Evolutionary conservation across 371 early-diverging fungal species (phyloP).

Genomic region (Smittium culicis): DNA sequence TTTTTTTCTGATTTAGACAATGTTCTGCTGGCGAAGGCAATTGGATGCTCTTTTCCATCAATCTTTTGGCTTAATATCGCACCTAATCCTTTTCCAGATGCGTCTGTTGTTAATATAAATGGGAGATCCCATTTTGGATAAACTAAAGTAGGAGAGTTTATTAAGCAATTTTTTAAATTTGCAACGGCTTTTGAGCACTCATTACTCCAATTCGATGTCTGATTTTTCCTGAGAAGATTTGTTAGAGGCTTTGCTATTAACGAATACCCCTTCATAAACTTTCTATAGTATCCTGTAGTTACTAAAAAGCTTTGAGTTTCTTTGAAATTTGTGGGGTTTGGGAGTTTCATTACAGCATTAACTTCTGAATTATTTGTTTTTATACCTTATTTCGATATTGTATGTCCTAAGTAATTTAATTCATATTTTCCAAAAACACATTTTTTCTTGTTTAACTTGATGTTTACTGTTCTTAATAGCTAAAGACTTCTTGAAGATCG

Average conservation of each 20-base stretch:
- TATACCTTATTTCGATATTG: slow-evolving; percentile 8
- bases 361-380: slow-evolving; percentile 13
- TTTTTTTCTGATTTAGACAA: slow-evolving; percentile 11
- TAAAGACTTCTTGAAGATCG: slow-evolving; percentile 6
- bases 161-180: slow-evolving; percentile 6
- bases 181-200: slow-evolving; percentile 11
- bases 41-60: neutral
- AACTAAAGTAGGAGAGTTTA: slow-evolving; percentile 11
- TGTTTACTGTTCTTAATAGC: slow-evolving; percentile 12
- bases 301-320: slow-evolving; percentile 21
- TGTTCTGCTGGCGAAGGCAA: slow-evolving; percentile 10
- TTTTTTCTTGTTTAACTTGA: slow-evolving; percentile 20
- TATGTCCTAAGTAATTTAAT: slow-evolving; percentile 11
- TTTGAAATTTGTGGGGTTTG: slow-evolving; percentile 14
- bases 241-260: slow-evolving; percentile 18
- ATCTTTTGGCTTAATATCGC: slow-evolving; percentile 20
- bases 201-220: neutral
- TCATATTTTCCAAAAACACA: slow-evolving; percentile 8
- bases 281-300: slow-evolving; percentile 19
- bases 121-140: slow-evolving; percentile 9
- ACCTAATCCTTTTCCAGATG: slow-evolving; percentile 31
- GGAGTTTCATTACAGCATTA: slow-evolving; percentile 13
- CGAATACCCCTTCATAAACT: slow-evolving; percentile 16
- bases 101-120: slow-evolving; percentile 32
- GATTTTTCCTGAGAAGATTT: slow-evolving; percentile 14